These are phyloP conservation scores for Typha latifolia DNA, from an alignment of 176 grass and related monocot genomes.

Conservation along the genomic window DNA sequence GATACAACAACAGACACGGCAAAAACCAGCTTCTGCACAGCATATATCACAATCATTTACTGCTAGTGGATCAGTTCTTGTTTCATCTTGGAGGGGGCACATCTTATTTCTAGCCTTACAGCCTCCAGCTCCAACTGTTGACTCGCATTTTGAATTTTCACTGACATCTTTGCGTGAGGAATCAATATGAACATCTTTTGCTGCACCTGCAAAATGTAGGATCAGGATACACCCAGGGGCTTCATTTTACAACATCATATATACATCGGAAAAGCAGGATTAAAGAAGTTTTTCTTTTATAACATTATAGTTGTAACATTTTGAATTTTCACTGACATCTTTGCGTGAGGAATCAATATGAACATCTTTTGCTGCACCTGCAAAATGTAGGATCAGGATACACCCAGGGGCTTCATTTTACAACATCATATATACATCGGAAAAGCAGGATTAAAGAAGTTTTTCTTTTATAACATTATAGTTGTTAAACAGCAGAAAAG, in stretches of 20 bases:
- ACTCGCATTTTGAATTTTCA: constrained; percentile 20
- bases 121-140: constrained; percentile 24
- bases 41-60: constrained; percentile 62
- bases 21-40: constrained; percentile 62
- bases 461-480: too few relatives aligned
- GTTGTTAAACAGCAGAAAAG: too few relatives aligned
- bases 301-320: background rate
- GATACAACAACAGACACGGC: constrained; percentile 85
- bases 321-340: constrained; percentile 7
- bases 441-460: too few relatives aligned
- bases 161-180: background rate
- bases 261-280: too few relatives aligned
- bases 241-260: too few relatives aligned
- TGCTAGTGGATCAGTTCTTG: constrained; percentile 32
- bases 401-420: too few relatives aligned
- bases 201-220: constrained; percentile 27
- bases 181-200: constrained; percentile 16
- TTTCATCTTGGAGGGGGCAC: constrained; percentile 45
- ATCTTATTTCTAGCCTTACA: constrained; percentile 71
- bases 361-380: constrained; percentile 24
- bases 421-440: too few relatives aligned
- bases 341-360: background rate
- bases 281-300: too few relatives aligned
- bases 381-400: constrained; percentile 17
- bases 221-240: background rate